phyloP scores from a whole-genome alignment of 78 protist species.

The Dictyostelium discoideum region DNA sequence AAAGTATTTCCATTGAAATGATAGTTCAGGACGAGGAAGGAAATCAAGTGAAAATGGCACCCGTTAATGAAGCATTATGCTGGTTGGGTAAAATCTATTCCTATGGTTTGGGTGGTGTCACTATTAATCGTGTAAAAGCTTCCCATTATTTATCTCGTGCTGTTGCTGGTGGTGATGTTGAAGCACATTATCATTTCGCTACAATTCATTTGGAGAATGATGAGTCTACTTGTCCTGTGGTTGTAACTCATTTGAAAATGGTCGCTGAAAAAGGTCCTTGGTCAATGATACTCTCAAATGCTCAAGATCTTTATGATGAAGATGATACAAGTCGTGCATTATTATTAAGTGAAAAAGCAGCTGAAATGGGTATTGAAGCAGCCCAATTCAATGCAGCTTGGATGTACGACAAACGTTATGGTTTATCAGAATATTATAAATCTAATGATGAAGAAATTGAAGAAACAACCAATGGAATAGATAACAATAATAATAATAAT shows the following conservation, averaged over 20 bases:
- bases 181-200: slow-evolving; percentile 79
- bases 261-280: slow-evolving; percentile 87
- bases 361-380: slow-evolving; percentile 90
- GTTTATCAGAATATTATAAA: neutral
- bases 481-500: neutral
- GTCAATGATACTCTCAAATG: slow-evolving; percentile 41
- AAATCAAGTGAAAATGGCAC: slow-evolving; percentile 6
- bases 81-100: slow-evolving; percentile 81
- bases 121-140: slow-evolving; percentile 56
- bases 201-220: slow-evolving; percentile 1
- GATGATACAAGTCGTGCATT: slow-evolving; percentile 70
- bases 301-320: slow-evolving; percentile 68
- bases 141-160: slow-evolving; percentile 57
- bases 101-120: neutral
- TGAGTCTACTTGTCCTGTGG: slow-evolving; percentile 62
- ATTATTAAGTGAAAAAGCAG: slow-evolving; percentile 74
- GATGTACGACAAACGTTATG: slow-evolving; percentile 76
- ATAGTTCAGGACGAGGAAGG: slow-evolving; percentile 66
- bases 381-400: slow-evolving; percentile 91
- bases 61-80: slow-evolving; percentile 52
- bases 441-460: neutral
- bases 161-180: slow-evolving; percentile 52
- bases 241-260: slow-evolving; percentile 77
- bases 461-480: neutral
- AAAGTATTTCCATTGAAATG: neutral